These are phyloP conservation scores for Hippophae gyantsensis DNA, from an alignment of 306 rosid species.

Conservation along the genomic window DNA sequence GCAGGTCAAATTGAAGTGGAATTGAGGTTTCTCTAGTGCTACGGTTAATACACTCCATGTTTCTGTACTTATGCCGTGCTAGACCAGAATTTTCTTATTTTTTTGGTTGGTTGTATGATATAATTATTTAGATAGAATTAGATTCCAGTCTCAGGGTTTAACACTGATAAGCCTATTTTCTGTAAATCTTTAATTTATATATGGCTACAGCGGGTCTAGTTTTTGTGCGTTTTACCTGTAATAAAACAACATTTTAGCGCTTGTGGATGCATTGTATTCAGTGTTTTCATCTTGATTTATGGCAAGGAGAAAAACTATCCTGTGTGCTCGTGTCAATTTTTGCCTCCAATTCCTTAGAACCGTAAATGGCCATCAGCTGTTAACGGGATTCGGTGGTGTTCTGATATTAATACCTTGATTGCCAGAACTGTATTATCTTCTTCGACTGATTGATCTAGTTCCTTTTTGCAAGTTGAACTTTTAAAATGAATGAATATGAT, in stretches of 20 bases:
- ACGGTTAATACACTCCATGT: conserved; percentile 2
- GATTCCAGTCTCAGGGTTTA: conserved; percentile 8
- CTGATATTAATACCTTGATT: too few relatives aligned
- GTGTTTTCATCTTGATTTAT: too few relatives aligned
- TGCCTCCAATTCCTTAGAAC: too few relatives aligned
- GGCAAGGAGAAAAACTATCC: too few relatives aligned
- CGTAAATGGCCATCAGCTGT: too few relatives aligned
- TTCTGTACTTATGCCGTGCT: background rate
- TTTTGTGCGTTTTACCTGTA: background rate
- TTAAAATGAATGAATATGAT: too few relatives aligned
- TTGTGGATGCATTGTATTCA: background rate
- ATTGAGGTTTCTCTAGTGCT: conserved; percentile 3
- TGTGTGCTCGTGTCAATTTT: too few relatives aligned
- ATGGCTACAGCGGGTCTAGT: conserved; percentile 8
- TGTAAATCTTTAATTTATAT: background rate
- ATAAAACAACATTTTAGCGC: background rate
- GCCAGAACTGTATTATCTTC: too few relatives aligned
- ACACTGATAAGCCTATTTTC: background rate
- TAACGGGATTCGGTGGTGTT: too few relatives aligned
- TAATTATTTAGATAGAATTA: conserved; percentile 1
- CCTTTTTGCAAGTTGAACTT: too few relatives aligned
- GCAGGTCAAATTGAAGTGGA: background rate
- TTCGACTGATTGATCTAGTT: too few relatives aligned
- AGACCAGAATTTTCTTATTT: background rate
- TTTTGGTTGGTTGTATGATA: background rate